Evolutionary conservation across 768 basidiomycete species (phyloP), one percentile per base, ranked within the genome.

Genomic region (Cystofilobasidium bisporidii): DNA sequence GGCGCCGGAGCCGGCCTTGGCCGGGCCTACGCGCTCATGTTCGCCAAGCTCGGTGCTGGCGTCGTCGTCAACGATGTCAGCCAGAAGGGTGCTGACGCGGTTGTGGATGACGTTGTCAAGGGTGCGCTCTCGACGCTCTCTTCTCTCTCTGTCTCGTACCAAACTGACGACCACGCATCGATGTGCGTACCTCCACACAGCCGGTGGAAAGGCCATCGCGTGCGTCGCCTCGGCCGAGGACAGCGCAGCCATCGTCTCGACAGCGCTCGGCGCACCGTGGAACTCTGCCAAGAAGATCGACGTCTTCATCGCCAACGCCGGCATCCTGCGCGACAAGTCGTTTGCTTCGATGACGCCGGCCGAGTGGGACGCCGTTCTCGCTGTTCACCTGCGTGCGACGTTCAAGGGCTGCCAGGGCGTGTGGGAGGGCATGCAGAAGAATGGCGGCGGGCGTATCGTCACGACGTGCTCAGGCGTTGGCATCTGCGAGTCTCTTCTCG

Each of bases 381-480:
- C 85, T 59, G 84, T 97, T 30, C 93, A 98, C 77, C 82, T 99
- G 41, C 85, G 86, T 60, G 89, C 88, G 12, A 96, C 94, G 17
- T 98, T 85, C 80, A 91, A 91, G 88, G 92, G 91, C 71, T 86
- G 85, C 33, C 89, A 94, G 74, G 96, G 94, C 8, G 87, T 89
- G 30, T 99, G 96, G 96, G 91, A 93, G 0, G 80, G 90, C 72
- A 97, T 99, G 84, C 87, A 88, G 77, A 87, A 91, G 79, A 94
- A 98, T 76, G 91, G 91, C 78, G 96, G 86, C 75, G 96, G 96
- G 33, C 85, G 96, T 53, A 92, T 99, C 73, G 83, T 98, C 62
- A 94, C 89, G 36, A 97, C 92, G n/a, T 83, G 85, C 69, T 97
- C 92, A 2, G 86, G 87, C 75, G 91, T 91, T 60, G 94, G 93